Evolutionary conservation across 495 filamentous ascomycete genomes (phyloP).

Genomic region (Thozetella sp.): DNA sequence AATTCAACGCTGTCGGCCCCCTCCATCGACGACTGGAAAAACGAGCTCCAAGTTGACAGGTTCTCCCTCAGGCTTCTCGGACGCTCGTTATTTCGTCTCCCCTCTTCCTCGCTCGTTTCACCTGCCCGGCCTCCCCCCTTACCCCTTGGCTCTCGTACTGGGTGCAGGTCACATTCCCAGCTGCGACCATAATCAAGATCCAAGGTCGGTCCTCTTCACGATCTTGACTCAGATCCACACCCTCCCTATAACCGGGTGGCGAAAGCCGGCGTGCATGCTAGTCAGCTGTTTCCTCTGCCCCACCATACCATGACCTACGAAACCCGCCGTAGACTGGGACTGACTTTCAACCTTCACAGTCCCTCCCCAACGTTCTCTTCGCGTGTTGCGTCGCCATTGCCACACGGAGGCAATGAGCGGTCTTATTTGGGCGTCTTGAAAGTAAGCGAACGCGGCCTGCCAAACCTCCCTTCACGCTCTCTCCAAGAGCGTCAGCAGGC

Average conservation of each 20-base stretch:
- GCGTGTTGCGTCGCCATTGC: slow-evolving; percentile 3
- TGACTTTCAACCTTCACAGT: slow-evolving; percentile 1
- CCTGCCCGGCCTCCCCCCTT: no score
- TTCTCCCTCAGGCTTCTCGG: neutral
- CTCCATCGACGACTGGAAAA: slow-evolving; percentile 2
- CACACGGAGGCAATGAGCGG: slow-evolving; percentile 1
- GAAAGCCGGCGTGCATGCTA: slow-evolving; percentile 1
- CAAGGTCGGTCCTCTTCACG: neutral
- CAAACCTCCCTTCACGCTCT: neutral
- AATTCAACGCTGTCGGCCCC: neutral
- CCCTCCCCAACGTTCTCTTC: neutral
- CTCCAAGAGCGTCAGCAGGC: slow-evolving; percentile 24
- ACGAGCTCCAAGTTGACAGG: neutral
- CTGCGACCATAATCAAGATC: slow-evolving; percentile 2
- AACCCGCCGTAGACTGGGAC: neutral
- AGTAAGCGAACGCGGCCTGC: neutral
- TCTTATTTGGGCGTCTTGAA: slow-evolving; percentile 1
- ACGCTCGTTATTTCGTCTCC: neutral
- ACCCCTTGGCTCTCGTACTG: neutral
- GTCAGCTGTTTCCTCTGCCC: slow-evolving; percentile 2
- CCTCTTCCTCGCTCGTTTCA: neutral
- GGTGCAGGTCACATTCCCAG: slow-evolving; percentile 1
- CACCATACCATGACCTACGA: slow-evolving; percentile 1
- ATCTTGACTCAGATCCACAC: slow-evolving; percentile 3
- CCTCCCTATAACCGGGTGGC: slow-evolving; percentile 1